phyloP scores from a whole-genome alignment of 768 basidiomycete species.

The Suillus variegatus region DNA sequence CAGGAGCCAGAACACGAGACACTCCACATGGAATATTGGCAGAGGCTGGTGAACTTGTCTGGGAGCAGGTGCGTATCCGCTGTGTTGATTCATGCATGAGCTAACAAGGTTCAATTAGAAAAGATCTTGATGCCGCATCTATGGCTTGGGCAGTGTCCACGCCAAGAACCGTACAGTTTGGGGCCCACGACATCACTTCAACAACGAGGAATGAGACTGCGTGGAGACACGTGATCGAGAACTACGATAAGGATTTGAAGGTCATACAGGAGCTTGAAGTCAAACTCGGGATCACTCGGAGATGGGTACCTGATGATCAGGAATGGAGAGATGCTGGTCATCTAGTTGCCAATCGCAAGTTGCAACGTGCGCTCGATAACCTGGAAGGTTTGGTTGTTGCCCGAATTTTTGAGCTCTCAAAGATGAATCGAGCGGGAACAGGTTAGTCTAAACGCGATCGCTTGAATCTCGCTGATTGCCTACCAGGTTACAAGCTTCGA shows the following conservation, averaged over 20 bases:
- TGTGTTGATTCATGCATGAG: not conserved
- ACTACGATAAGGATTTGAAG: not conserved
- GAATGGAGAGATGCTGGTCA: conserved; percentile 7
- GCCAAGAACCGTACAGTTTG: not conserved
- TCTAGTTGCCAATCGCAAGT: conserved; percentile 5
- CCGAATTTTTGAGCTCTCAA: conserved; percentile 23
- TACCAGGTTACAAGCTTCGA: not conserved
- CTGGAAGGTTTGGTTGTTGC: conserved; percentile 18
- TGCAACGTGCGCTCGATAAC: conserved; percentile 15
- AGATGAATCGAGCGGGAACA: conserved; percentile 20
- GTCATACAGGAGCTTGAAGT: not conserved
- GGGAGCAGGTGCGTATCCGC: conserved; percentile 13
- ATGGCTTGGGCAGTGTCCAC: not conserved
- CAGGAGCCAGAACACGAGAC: conserved; percentile 14
- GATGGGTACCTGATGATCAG: not conserved
- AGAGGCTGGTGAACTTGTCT: conserved; percentile 8
- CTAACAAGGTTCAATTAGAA: not conserved
- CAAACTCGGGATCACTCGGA: not conserved
- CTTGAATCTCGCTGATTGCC: too few relatives aligned
- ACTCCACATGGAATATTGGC: conserved; percentile 18
- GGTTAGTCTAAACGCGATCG: conserved; percentile 19
- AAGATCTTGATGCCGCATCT: not conserved
- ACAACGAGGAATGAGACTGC: not conserved
- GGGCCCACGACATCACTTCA: not conserved
- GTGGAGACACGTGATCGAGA: not conserved